Evolutionary conservation across 2,329 filamentous ascomycete genomes (phyloP).

Genomic region (Diplodia scrobiculata): DNA sequence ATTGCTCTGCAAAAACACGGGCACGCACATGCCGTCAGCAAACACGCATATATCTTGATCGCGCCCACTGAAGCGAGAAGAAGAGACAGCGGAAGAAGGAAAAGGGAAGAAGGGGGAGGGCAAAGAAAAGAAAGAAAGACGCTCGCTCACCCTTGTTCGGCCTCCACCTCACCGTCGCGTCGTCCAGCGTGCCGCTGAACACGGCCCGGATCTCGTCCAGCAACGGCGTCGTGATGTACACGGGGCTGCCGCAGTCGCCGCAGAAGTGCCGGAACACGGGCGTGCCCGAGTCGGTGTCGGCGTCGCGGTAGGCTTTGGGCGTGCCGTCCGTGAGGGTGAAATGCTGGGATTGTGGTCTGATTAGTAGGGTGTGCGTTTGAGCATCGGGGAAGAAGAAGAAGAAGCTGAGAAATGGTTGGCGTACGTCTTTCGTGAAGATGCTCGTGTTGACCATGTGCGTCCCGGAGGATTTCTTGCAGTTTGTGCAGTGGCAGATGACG

Average conservation of each 20-base stretch:
- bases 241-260: constrained; percentile 14
- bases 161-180: constrained; percentile 6
- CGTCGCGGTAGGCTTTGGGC: constrained; percentile 13
- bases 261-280: constrained; percentile 20
- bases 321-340: neutral
- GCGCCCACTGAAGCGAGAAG: neutral
- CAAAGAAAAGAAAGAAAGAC: neutral
- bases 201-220: neutral
- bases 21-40: neutral
- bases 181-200: constrained; percentile 2
- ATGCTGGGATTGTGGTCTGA: neutral
- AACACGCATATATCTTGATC: neutral
- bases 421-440: constrained; percentile 4
- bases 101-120: no score
- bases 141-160: constrained; percentile 22
- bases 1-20: neutral
- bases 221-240: constrained; percentile 3
- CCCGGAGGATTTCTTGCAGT: constrained; percentile 21
- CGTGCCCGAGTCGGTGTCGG: constrained; percentile 16
- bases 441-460: constrained; percentile 7
- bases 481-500: constrained; percentile 26
- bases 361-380: no score
- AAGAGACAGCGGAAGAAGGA: neutral
- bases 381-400: neutral
- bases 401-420: neutral